Conservation (phyloP, 2,329 filamentous ascomycete genomes). For the Penicillium sp. region DNA sequence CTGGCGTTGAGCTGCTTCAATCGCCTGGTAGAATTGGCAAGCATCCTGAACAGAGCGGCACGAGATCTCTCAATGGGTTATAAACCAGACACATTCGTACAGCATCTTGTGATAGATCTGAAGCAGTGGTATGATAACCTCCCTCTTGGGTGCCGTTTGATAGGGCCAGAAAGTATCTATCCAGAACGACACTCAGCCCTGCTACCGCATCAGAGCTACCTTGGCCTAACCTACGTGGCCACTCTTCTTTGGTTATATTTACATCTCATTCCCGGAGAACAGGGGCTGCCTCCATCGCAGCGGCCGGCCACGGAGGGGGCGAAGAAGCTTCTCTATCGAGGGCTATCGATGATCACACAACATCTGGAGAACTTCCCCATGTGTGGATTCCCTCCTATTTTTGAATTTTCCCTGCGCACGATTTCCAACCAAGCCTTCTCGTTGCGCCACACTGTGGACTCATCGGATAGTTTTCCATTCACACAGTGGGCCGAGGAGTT, state of each 20-base stretch:
- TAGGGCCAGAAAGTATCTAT: slow-evolving; percentile 34
- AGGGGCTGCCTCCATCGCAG: slow-evolving; percentile 28
- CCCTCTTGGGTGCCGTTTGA: slow-evolving; percentile 35
- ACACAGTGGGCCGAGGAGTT: slow-evolving; percentile 33
- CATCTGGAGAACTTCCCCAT: slow-evolving; percentile 37
- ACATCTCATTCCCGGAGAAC: slow-evolving; percentile 30
- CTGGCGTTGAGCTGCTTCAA: slow-evolving; percentile 52
- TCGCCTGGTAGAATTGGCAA: slow-evolving; percentile 42
- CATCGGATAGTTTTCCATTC: slow-evolving; percentile 31
- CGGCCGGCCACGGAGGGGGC: slow-evolving; percentile 33
- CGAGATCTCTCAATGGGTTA: slow-evolving; percentile 28
- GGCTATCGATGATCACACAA: slow-evolving; percentile 33
- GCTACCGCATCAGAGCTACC: slow-evolving; percentile 39
- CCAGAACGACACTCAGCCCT: slow-evolving; percentile 34
- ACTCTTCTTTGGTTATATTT: slow-evolving; percentile 36
- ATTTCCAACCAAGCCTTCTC: slow-evolving; percentile 34
- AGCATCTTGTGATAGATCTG: slow-evolving; percentile 35
- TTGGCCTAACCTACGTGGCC: slow-evolving; percentile 35
- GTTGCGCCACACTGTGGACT: slow-evolving; percentile 27
- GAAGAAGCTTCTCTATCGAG: slow-evolving; percentile 36
- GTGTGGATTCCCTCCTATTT: slow-evolving; percentile 36
- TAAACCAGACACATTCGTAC: slow-evolving; percentile 28
- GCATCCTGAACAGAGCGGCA: slow-evolving; percentile 34
- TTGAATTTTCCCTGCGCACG: slow-evolving; percentile 34
- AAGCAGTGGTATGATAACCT: slow-evolving; percentile 36